Conservation (phyloP, 2,329 filamentous ascomycete genomes). For the Penicillium expansum region DNA sequence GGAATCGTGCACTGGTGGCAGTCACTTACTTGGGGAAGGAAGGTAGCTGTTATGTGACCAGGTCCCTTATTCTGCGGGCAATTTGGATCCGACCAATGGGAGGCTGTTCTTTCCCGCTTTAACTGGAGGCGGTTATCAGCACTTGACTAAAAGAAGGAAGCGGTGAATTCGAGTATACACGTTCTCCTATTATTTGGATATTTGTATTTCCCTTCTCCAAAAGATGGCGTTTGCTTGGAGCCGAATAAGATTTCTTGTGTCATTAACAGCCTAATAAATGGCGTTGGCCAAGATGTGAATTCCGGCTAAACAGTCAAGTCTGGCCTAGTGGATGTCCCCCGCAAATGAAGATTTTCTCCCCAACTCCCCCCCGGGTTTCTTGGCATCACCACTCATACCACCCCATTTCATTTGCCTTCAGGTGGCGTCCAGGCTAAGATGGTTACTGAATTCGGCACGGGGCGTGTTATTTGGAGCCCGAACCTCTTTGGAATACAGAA, state of each 20-base stretch:
- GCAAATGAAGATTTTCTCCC: neutral
- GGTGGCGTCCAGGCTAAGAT: neutral
- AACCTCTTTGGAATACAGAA: neutral
- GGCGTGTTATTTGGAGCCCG: neutral
- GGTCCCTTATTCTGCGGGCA: neutral
- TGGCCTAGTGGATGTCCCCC: neutral
- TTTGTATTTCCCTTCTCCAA: neutral
- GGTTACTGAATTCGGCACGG: constrained; percentile 10
- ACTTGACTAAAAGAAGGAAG: neutral
- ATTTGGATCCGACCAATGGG: neutral
- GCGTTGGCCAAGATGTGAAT: neutral
- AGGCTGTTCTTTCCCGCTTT: rapidly evolving
- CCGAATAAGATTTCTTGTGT: neutral
- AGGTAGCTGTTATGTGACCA: neutral
- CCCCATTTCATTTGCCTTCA: neutral
- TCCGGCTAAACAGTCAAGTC: constrained; percentile 7
- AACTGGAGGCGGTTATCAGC: neutral
- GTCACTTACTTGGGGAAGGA: neutral
- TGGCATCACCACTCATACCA: constrained; percentile 4
- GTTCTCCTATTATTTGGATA: neutral
- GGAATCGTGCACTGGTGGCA: neutral
- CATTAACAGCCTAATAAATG: neutral
- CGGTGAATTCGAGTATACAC: neutral
- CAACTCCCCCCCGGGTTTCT: neutral
- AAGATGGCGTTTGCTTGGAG: neutral